Evolutionary conservation across 176 grass and related monocot genomes (phyloP), one percentile per base, ranked within the genome.

Genomic region (Carex littledalei): DNA sequence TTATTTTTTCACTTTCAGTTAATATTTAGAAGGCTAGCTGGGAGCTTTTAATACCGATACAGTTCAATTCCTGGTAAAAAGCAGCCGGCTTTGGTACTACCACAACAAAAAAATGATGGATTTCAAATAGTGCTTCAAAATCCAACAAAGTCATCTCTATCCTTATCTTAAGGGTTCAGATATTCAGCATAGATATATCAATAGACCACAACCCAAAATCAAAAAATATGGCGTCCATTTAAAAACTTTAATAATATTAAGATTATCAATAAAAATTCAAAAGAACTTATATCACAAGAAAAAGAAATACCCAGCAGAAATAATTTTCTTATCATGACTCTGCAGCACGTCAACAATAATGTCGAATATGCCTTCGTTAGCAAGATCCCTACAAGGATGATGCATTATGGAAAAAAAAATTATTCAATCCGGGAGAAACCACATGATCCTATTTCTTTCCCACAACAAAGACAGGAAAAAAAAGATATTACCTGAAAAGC

Each of bases 281-380:
- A 18, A 31, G 34, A 56, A 57, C 3, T 26, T 26, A 56, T 56
- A 57, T 34, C 50, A 87, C 32, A 77, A 79, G 58, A 35, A 73
- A 41, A 79, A 61, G 24, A 74, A 69, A 91, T 98, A 98, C 95
- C 95, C 95, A 85, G 89, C 86, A 89, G 91, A 94, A 49, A 93
- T 61, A 64, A 90, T 84, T 70, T 85, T 85, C 89, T 92, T 90
- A 86, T 98, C 86, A 55, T 89, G 93, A 94, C 95, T 92, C 82
- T 85, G 89, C 71, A 98, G 61, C 65, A 94, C 83, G 89, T 98
- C 83, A 81, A 91, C 89, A 82, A 98, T 87, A 73, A 94, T 89
- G 41, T 92, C 93, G 78, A 98, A 86, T 71, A 94, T 70, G 85
- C 95, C 95, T 93, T 91, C 65, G 63, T 58, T 66, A 76, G 84